These are phyloP conservation scores for Ceratocystis diversiconidia DNA, from an alignment of 2,329 filamentous ascomycete species.

Conservation along the genomic window DNA sequence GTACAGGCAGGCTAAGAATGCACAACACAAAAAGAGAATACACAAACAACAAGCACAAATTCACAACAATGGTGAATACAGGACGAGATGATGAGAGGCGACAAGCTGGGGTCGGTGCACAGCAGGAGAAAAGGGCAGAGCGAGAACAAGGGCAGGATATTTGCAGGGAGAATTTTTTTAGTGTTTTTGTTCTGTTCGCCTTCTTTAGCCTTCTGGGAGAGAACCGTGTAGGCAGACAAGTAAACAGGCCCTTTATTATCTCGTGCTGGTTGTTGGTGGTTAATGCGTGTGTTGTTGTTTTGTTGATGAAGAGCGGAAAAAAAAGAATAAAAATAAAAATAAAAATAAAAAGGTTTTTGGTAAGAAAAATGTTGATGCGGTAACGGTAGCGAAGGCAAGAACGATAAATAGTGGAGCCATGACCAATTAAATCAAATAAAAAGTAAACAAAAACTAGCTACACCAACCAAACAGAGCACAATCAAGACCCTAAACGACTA, in stretches of 20 bases:
- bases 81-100: not conserved
- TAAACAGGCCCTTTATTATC: too few species aligned
- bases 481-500: too few species aligned
- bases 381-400: conserved; percentile 15
- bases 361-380: conserved; percentile 19
- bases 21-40: conserved; percentile 8
- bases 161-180: not conserved
- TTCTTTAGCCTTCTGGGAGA: too few species aligned
- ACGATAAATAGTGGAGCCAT: not conserved
- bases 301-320: not conserved
- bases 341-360: conserved; percentile 9
- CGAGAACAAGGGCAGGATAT: not conserved
- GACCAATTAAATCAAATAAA: not conserved
- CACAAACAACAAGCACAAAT: conserved; percentile 3
- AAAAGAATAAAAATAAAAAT: too few species aligned
- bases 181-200: too few species aligned
- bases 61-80: not conserved
- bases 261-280: not conserved
- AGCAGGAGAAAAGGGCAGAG: not conserved
- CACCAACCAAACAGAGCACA: not conserved
- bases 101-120: not conserved
- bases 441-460: not conserved
- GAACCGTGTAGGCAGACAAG: too few species aligned
- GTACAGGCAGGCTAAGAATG: conserved; percentile 11
- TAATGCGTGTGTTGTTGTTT: not conserved